Percentiles rank a stretch among this genome's conserved stretches.
phyloP scores from a whole-genome alignment of 2,329 filamentous ascomycete genomes.

The Verticillium zaregamsianum region DNA sequence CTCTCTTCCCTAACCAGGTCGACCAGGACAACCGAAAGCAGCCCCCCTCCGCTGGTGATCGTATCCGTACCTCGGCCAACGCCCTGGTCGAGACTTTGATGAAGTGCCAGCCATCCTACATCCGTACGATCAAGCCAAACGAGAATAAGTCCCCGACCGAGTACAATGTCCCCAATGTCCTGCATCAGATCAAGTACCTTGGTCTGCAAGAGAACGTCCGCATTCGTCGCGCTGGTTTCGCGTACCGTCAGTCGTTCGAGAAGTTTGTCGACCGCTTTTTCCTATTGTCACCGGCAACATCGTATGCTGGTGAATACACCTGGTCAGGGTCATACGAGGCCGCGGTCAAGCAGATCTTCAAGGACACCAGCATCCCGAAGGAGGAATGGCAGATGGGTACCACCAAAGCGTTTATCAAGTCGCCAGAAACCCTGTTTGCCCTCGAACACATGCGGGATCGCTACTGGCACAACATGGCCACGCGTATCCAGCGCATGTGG shows the following conservation, averaged over 20 bases:
- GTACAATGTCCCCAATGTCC: slow-evolving; percentile 86
- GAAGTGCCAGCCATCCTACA: slow-evolving; percentile 97
- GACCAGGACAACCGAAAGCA: slow-evolving; percentile 94
- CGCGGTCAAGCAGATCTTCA: slow-evolving; percentile 87
- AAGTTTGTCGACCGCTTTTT: slow-evolving; percentile 99
- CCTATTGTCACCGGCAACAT: slow-evolving; percentile 87
- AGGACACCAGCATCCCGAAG: slow-evolving; percentile 89
- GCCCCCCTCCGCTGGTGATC: slow-evolving; percentile 91
- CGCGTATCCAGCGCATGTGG: slow-evolving; percentile 95
- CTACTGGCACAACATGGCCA: slow-evolving; percentile 99
- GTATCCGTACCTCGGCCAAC: slow-evolving; percentile 92
- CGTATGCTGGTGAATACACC: slow-evolving; percentile 94
- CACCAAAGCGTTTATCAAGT: slow-evolving; percentile 97
- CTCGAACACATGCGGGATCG: slow-evolving; percentile 96
- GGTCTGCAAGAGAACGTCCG: slow-evolving; percentile 99
- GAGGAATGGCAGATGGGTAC: slow-evolving; percentile 98
- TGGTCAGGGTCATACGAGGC: slow-evolving; percentile 87
- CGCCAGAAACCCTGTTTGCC: slow-evolving; percentile 93
- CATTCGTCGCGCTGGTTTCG: slow-evolving; percentile 93
- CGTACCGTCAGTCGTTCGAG: slow-evolving; percentile 94
- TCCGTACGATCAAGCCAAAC: slow-evolving; percentile 98
- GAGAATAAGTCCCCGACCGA: slow-evolving; percentile 96
- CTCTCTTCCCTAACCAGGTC: slow-evolving; percentile 85
- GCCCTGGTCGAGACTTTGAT: slow-evolving; percentile 91
- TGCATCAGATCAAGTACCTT: slow-evolving; percentile 98